Base-by-base conservation (phyloP, 495 filamentous ascomycete species). In the Penicillium cataractarum region DNA sequence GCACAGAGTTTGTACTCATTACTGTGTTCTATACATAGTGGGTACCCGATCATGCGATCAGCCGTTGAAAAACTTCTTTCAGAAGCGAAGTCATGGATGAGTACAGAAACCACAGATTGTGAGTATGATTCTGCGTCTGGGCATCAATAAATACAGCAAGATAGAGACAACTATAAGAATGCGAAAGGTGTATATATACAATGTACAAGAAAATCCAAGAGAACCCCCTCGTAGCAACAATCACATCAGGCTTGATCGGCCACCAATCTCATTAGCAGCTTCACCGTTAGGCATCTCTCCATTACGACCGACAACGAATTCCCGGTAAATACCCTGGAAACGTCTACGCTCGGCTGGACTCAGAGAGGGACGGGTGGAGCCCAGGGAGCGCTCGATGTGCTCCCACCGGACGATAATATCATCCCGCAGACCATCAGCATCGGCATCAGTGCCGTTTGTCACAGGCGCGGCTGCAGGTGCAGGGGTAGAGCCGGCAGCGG, bases 241-340 rank as follows among this genome's bases (percentile, higher is more conserved):
- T 82, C 80, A 97, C 93, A 97, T 97, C 68, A 99, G 80, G 78
- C 92, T 98, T 60, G 88, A 93, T 70, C 95, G 80, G 22, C 95
- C 96, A 4, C 95, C 95, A 71, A 99, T 85, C 76, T 99, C 95
- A 73, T 85, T 95, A 27, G 86, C 86, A 1, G 90, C 92, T 74
- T 99, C 90, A 10, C 95, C 95, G 74, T 87, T 93, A 42, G 85
- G 90, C 92, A 99, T 92, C 73, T 97, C 95, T 27, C 95, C 95
- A 73, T 92, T 96, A 61, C 95, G 83, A 8, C 92, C 92, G 7
- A 89, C 88, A 5, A 97, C 85, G 80, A 99, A 99, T 80, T 98
- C 96, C 6, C 83, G 80, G 71, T 99, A 99, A 60, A 99, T 97
- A 6, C 80, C 82, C 69, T 84, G 82, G 64, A 99, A 69, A 63